These are phyloP conservation scores for Achlya hypogyna DNA, from an alignment of 352 stramenopile genomes.

Conservation along the genomic window DNA sequence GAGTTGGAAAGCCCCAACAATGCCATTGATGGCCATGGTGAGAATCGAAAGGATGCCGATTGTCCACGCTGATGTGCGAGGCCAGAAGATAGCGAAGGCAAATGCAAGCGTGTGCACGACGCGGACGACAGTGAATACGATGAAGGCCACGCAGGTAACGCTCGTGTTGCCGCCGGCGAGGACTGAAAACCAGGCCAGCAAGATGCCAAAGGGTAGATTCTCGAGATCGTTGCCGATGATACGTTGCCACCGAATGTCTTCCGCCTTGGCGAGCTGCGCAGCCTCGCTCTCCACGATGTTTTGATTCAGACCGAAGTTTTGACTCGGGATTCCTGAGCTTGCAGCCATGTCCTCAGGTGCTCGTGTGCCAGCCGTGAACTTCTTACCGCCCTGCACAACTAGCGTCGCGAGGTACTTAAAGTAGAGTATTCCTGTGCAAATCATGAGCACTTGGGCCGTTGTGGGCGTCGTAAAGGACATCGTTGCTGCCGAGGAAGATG, in stretches of 20 bases:
- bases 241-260: slow-evolving; percentile 44
- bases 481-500: neutral
- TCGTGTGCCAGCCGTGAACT: slow-evolving; percentile 39
- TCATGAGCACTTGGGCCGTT: neutral
- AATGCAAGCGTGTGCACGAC: slow-evolving; percentile 37
- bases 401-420: slow-evolving; percentile 47
- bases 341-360: slow-evolving; percentile 36
- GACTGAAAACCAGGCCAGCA: slow-evolving; percentile 23
- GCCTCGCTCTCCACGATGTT: neutral
- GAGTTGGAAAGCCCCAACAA: slow-evolving; percentile 5
- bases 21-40: slow-evolving; percentile 18
- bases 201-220: slow-evolving; percentile 34
- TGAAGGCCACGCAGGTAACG: slow-evolving; percentile 28
- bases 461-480: neutral
- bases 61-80: slow-evolving; percentile 22
- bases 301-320: neutral
- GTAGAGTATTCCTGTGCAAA: slow-evolving; percentile 38
- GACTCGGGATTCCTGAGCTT: neutral
- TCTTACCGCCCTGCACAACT: slow-evolving; percentile 37
- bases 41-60: slow-evolving; percentile 23
- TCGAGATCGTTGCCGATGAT: slow-evolving; percentile 54
- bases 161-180: slow-evolving; percentile 27
- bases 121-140: slow-evolving; percentile 33
- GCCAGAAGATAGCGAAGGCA: slow-evolving; percentile 27
- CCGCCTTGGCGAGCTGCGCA: neutral